Percentiles rank a stretch among this genome's conserved stretches.
Evolutionary conservation across 1,139 yeast species (phyloP).

Genomic region (Yamadazyma epiphylla): DNA sequence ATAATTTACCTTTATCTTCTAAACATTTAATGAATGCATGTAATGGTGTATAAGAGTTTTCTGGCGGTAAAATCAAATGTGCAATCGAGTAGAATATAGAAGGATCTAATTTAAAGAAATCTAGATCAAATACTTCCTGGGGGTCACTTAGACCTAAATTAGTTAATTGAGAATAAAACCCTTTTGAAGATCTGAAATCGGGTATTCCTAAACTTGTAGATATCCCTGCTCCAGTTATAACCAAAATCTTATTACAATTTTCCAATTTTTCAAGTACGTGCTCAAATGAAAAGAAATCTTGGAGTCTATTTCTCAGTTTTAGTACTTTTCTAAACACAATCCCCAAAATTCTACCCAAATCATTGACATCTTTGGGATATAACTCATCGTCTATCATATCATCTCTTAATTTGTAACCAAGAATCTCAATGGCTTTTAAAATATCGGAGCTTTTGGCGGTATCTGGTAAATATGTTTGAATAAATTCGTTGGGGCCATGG

Average conservation of each 20-base stretch:
- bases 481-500: conserved; percentile 57
- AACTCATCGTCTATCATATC: conserved; percentile 18
- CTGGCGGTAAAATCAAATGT: conserved; percentile 81
- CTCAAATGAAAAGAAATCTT: conserved; percentile 54
- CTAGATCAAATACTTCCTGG: conserved; percentile 87
- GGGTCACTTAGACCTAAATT: conserved; percentile 82
- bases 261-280: conserved; percentile 53
- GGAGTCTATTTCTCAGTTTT: conserved; percentile 49
- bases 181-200: conserved; percentile 88
- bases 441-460: conserved; percentile 55
- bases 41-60: conserved; percentile 70
- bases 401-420: conserved; percentile 51
- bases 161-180: conserved; percentile 72
- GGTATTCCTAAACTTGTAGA: conserved; percentile 93
- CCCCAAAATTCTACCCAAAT: conserved; percentile 49
- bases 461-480: conserved; percentile 58
- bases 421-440: conserved; percentile 39
- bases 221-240: conserved; percentile 94
- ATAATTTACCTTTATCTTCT: conserved; percentile 72
- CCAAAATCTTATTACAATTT: conserved; percentile 61
- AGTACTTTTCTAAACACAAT: conserved; percentile 60
- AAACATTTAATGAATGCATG: conserved; percentile 78
- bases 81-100: conserved; percentile 83
- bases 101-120: conserved; percentile 74
- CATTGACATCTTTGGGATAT: conserved; percentile 29